Evolutionary conservation across 495 filamentous ascomycete species (phyloP).

Genomic region (Aspergillus biplanus): DNA sequence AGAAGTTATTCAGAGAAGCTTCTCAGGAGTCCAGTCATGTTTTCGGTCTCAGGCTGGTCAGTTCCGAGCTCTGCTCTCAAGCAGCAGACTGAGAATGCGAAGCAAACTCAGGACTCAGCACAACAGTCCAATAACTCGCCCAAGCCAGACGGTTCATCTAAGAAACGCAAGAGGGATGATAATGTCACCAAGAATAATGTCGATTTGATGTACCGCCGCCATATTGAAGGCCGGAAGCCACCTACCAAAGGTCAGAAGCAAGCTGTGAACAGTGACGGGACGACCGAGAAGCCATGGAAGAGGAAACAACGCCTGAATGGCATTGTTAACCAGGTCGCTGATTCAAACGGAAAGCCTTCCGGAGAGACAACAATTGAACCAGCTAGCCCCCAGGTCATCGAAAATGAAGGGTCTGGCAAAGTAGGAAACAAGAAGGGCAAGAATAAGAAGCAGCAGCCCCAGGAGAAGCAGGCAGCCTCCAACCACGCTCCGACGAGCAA

Average conservation of each 20-base stretch:
- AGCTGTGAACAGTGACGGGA: slow-evolving; percentile 21
- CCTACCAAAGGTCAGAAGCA: slow-evolving; percentile 27
- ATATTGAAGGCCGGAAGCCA: slow-evolving; percentile 68
- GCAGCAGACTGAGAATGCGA: slow-evolving; percentile 59
- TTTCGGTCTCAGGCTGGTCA: slow-evolving; percentile 90
- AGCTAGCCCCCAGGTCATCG: slow-evolving; percentile 22
- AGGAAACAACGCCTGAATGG: slow-evolving; percentile 31
- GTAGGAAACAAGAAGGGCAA: slow-evolving; percentile 36
- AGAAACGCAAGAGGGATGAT: slow-evolving; percentile 58
- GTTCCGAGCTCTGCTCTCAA: slow-evolving; percentile 71
- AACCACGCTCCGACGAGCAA: slow-evolving; percentile 29
- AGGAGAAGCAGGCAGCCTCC: slow-evolving; percentile 26
- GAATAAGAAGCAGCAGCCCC: slow-evolving; percentile 42
- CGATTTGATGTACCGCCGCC: slow-evolving; percentile 72
- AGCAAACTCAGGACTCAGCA: slow-evolving; percentile 29
- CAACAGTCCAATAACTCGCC: slow-evolving; percentile 34
- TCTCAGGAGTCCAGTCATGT: slow-evolving; percentile 62
- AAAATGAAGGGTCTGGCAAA: slow-evolving; percentile 30
- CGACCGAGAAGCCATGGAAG: slow-evolving; percentile 52
- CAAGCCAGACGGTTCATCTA: slow-evolving; percentile 40
- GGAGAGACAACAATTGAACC: slow-evolving; percentile 30
- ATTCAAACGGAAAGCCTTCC: slow-evolving; percentile 26
- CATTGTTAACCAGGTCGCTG: slow-evolving; percentile 21
- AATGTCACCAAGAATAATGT: slow-evolving; percentile 73
- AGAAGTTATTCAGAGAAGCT: neutral